Evolutionary conservation across 306 rosid species (phyloP), one percentile per base, ranked within the genome.

Genomic region (Acacia confusa): DNA sequence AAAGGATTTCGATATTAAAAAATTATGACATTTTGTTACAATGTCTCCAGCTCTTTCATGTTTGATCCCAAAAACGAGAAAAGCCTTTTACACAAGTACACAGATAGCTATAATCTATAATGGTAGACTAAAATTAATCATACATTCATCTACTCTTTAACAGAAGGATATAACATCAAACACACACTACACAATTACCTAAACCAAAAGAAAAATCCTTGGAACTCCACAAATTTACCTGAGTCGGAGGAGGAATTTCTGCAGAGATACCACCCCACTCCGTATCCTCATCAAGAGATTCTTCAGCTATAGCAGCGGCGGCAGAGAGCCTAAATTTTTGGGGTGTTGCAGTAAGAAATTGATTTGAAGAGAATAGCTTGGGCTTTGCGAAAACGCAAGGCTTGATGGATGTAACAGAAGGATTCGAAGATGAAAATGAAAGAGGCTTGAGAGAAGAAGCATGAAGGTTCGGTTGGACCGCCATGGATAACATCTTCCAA

Each of bases 381-480:
- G 86, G 69, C 47, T 75, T 77, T 27, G 68, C 15, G 53, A 74
- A 58, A 64, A 72, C 27, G 19, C 85, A 85, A 55, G 85, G 25
- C 77, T 82, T 86, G 34, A 79, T 4, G 80, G 84, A 71, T 36
- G 44, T 61, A 36, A 82, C 74, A 0, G 69, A 65, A 43, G 52
- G 63, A 53, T 64, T 80, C 1, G 78, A 61, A 41, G 85, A 80
- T 40, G 81, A 74, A 71, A 84, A 76, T 12, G 88, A 40, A 16
- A 67, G 55, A 78, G 93, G 86, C 28, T 79, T 87, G 30, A 74
- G 76, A 79, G 84, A 44, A 7, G 78, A 44, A 7, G 80, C 88
- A 50, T 73, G 79, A 9, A 81, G 70, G 80, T 69, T 87, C 65
- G 92, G 84, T 71, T 87, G 92, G 69, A 89, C 19, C 41, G 84